A percentile compares a stretch with the other conserved stretches of the same genome.
Conservation (phyloP, 2,329 filamentous ascomycete species). For the Bipolaris sorokiniana region DNA sequence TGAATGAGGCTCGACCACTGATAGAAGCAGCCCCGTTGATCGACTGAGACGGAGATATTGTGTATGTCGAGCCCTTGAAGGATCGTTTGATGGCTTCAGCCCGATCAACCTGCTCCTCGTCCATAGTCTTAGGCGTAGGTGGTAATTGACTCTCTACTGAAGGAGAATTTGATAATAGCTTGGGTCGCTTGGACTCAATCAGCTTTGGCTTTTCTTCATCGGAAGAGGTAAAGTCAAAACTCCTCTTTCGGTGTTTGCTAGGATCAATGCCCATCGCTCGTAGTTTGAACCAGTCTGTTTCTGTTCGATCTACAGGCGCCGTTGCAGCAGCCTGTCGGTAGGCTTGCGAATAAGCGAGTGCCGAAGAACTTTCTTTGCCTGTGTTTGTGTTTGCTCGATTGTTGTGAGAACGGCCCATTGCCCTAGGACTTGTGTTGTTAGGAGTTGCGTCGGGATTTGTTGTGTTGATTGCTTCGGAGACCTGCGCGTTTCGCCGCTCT, state of each 20-base stretch:
- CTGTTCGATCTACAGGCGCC: slow-evolving; percentile 51
- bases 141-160: slow-evolving; percentile 4
- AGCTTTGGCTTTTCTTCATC: slow-evolving; percentile 29
- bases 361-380: slow-evolving; percentile 3
- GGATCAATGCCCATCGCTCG: slow-evolving; percentile 57
- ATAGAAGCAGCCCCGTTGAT: slow-evolving; percentile 11
- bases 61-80: slow-evolving; percentile 20
- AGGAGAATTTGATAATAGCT: slow-evolving; percentile 19
- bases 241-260: slow-evolving; percentile 40
- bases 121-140: slow-evolving; percentile 14
- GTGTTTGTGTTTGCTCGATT: slow-evolving; percentile 11
- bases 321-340: slow-evolving; percentile 29
- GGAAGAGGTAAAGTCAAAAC: slow-evolving; percentile 32
- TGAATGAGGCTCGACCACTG: slow-evolving; percentile 20
- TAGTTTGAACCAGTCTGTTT: slow-evolving; percentile 59
- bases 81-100: slow-evolving; percentile 30
- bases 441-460: not conserved
- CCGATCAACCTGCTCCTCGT: slow-evolving; percentile 33
- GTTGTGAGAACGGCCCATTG: not conserved
- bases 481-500: slow-evolving; percentile 16
- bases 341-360: slow-evolving; percentile 30
- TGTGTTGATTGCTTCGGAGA: slow-evolving; percentile 3
- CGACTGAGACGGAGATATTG: slow-evolving; percentile 12
- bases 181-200: slow-evolving; percentile 33
- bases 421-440: not conserved